These are phyloP conservation scores for Circinella minor DNA, from an alignment of 371 early-diverging fungal species.

Conservation along the genomic window DNA sequence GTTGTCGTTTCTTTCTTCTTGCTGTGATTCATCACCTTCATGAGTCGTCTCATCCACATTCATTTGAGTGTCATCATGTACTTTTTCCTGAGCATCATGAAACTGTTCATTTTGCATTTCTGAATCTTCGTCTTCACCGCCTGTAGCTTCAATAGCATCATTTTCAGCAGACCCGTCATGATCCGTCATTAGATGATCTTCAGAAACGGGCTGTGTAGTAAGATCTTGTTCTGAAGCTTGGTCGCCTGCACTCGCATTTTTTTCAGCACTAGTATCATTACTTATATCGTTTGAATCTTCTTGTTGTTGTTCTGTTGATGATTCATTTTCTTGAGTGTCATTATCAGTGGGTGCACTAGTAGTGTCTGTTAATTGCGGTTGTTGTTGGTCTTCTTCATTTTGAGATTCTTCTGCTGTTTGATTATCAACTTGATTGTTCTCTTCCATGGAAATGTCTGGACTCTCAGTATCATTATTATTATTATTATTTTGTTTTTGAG, in stretches of 20 bases:
- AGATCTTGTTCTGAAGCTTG: not conserved
- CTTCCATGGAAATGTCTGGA: slow-evolving; percentile 1
- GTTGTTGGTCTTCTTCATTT: not conserved
- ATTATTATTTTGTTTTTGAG: not conserved
- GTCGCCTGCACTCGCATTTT: not conserved
- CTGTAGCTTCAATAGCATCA: not conserved
- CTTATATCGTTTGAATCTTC: not conserved
- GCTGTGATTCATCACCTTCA: not conserved
- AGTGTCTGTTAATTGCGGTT: not conserved
- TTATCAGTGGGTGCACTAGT: not conserved
- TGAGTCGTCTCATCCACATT: not conserved
- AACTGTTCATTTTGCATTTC: slow-evolving; percentile 7
- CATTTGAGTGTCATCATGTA: not conserved
- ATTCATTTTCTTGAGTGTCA: not conserved
- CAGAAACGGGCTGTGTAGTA: not conserved
- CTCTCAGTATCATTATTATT: not conserved
- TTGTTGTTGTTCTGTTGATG: not conserved
- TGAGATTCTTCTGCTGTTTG: not conserved
- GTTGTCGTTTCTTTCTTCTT: not conserved
- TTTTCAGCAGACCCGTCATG: not conserved
- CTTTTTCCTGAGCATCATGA: slow-evolving; percentile 6
- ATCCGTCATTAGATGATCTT: slow-evolving; percentile 1
- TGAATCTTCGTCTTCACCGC: slow-evolving; percentile 1
- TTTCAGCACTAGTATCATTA: not conserved
- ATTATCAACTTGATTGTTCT: not conserved